Base-by-base conservation (phyloP, 2,329 filamentous ascomycete species). In the Pestalotiopsis sp. region DNA sequence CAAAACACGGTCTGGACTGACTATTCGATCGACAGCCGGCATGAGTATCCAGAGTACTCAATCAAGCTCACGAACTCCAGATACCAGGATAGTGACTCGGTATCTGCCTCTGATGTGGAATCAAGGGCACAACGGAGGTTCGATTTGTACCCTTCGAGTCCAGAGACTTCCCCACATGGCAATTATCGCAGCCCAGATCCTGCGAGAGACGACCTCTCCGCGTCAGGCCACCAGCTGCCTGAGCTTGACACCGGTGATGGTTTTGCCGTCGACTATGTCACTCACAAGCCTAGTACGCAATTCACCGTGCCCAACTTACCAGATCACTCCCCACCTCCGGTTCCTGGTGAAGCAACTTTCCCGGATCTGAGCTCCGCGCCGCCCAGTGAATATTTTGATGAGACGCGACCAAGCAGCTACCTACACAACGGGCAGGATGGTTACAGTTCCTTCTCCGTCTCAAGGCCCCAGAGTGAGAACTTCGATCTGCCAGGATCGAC, bases 1-100 rank as follows among this genome's bases (percentile, higher is more conserved):
- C 85, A 87, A 62, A 83, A 85, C 66, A 88, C 87, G 1, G 80
- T 82, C n/a, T 89, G 87, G 87, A 89, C 87, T 30, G 87, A 89
- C 72, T 84, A 86, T 68, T 88, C 87, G 0, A 78, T 89, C 10
- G 85, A 86, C 17, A 88, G 85, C 68, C 81, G 79, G 22, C 84
- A 86, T 38, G 78, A 78, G 20, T 75, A 74, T 48, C 79, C 78
- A 5, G 76, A 78, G 17, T 76, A 75, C 64, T 75, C 71, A 24
- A 69, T 71, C 24, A 71, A 71, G 30, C 64, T 74, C 70, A 39
- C 70, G 14, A 71, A 73, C 48, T 74, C 72, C 11, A 66, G 69
- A 22, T 75, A 73, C 69, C 73, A 63, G 20, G 74, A 75, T 22
- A 73, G 71, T n/a, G 71, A 70, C 44, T 74, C 74, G 13, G 66